Evolutionary conservation across 352 stramenopile species (phyloP), one percentile per base, ranked within the genome.

Genomic region (Globisporangium megalacanthum): DNA sequence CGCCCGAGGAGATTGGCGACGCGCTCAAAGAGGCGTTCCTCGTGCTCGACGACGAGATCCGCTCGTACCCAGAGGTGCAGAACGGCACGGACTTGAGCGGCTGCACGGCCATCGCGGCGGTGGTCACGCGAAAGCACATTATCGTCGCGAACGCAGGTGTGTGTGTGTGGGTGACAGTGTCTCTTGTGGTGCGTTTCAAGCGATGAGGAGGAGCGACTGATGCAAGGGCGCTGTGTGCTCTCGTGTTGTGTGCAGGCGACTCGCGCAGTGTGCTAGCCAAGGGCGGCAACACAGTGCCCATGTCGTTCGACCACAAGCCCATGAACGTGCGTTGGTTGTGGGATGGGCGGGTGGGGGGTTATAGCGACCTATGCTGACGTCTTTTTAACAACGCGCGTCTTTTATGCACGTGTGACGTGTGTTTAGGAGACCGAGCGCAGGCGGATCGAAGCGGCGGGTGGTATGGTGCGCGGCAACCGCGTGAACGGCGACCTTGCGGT

Each of bases 291-390:
- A 82, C 72, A 1, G 68, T 93, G 19, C 75, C 83, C 31, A 90
- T 96, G 73, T 95, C 85, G 20, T 88, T 79, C 48, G 92, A 98
- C 67, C 92, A 97, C 76, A 97, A 97, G 62, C 90, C 90, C 20
- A 86, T 88, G 59, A 95, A 97, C 58, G 82, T 89, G 64, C 31
- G 70, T 36, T 25, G 35, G 31, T 14, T 75, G 80, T 58, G n/a
- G n/a, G n/a, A 29, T 29, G 25, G 25, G 4, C 1, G 25, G 25
- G 25, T 29, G 1, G 25, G 25, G 25, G 25, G 2, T 54, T 65
- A 29, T 20, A 39, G 37, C 60, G 73, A 31, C 75, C 73, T 14
- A 5, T 9, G 2, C 39, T 8, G 9, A 46, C 19, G 39, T n/a
- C 8, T 15, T 15, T 20, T 46, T 11, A 42, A 42, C 37, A 42